A percentile compares a stretch with the other conserved stretches of the same genome.
Evolutionary conservation across 768 basidiomycete genomes (phyloP).

Genomic region (Trametopsis cervina): DNA sequence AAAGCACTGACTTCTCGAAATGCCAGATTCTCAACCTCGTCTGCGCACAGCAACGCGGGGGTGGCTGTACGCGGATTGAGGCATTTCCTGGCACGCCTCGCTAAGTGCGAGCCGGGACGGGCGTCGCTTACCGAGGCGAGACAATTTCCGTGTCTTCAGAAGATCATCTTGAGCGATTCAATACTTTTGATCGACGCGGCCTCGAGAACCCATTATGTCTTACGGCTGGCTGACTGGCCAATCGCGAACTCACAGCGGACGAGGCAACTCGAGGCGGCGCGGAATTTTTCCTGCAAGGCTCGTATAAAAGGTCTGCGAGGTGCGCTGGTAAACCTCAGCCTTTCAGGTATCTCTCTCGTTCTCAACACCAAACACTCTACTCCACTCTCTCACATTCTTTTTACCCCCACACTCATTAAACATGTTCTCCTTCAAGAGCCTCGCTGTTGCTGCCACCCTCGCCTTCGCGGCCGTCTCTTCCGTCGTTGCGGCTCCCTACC

Average conservation of each 20-base stretch:
- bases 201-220: too few relatives aligned
- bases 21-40: too few relatives aligned
- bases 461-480: constrained; percentile 21
- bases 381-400: background rate
- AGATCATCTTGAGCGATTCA: background rate
- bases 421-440: constrained; percentile 29
- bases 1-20: too few relatives aligned
- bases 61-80: too few relatives aligned
- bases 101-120: too few relatives aligned
- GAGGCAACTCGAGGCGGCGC: background rate
- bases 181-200: too few relatives aligned
- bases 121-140: too few relatives aligned
- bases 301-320: constrained; percentile 4
- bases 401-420: constrained; percentile 26
- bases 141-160: too few relatives aligned
- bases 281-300: too few relatives aligned
- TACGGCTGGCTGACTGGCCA: too few relatives aligned
- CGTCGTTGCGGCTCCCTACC: constrained; percentile 10
- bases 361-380: background rate
- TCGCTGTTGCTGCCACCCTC: constrained; percentile 18
- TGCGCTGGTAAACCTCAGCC: background rate
- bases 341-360: background rate
- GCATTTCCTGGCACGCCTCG: too few relatives aligned
- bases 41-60: too few relatives aligned
- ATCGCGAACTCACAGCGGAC: background rate